Conservation (phyloP, 768 basidiomycete genomes). For the Lyophyllum atratum region DNA sequence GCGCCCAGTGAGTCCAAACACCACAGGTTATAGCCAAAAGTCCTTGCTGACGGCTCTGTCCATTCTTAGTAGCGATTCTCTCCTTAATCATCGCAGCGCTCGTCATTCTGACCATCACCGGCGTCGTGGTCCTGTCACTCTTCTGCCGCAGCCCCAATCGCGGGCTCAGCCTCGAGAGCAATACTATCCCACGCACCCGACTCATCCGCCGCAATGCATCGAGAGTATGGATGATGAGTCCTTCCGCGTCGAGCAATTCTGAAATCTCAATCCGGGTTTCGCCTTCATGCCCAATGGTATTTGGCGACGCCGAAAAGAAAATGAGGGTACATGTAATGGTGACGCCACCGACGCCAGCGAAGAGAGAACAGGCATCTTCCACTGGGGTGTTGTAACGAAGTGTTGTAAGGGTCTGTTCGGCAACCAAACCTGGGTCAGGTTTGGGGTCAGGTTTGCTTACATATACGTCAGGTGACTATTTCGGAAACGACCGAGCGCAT, state of each 20-base stretch:
- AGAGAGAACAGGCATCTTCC: conserved; percentile 4
- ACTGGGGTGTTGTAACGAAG: background rate
- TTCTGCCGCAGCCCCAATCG: background rate
- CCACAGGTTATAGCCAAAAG: background rate
- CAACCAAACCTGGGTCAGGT: too few species aligned
- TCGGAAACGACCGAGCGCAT: too few species aligned
- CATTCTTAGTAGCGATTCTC: conserved; percentile 7
- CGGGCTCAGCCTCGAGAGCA: background rate
- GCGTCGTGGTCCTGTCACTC: conserved; percentile 11
- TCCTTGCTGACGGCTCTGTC: background rate
- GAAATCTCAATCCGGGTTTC: conserved; percentile 23
- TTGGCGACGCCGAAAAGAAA: conserved; percentile 22
- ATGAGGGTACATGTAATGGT: conserved; percentile 27
- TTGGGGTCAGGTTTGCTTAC: too few species aligned
- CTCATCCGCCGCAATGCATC: background rate
- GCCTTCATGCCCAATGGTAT: conserved; percentile 30
- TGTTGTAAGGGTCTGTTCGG: too few species aligned
- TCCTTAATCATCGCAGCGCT: conserved; percentile 10
- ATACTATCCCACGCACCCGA: background rate
- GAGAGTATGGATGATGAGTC: conserved; percentile 5
- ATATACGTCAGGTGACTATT: too few species aligned
- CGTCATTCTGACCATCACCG: conserved; percentile 9
- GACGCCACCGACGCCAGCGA: conserved; percentile 34
- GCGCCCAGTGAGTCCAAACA: background rate
- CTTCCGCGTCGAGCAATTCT: conserved; percentile 5